These are phyloP conservation scores for Posidonia oceanica DNA, from an alignment of 116 monocot species.

Conservation along the genomic window DNA sequence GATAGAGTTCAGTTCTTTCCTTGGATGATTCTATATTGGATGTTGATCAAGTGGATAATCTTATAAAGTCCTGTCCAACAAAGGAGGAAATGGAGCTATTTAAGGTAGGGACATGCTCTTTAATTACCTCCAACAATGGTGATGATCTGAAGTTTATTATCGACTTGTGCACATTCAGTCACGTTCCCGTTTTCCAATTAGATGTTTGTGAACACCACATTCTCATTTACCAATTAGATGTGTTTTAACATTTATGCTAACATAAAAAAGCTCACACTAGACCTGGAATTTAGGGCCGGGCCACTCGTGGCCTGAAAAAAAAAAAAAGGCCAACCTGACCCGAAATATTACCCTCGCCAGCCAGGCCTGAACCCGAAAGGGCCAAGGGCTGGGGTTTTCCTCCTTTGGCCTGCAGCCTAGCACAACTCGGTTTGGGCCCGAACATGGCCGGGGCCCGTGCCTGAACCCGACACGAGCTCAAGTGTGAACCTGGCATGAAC, in stretches of 20 bases:
- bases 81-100: constrained; percentile 88
- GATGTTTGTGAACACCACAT: neutral
- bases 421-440: too few species aligned
- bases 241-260: neutral
- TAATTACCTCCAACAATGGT: neutral
- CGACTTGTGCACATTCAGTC: neutral
- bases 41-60: constrained; percentile 77
- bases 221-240: neutral
- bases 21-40: constrained; percentile 70
- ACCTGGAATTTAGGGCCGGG: too few species aligned
- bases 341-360: too few species aligned
- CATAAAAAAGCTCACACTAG: neutral
- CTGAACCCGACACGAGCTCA: too few species aligned
- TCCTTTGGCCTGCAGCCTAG: too few species aligned
- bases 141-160: too few species aligned
- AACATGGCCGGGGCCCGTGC: too few species aligned
- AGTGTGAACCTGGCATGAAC: too few species aligned
- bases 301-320: too few species aligned
- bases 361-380: too few species aligned
- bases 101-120: constrained; percentile 33
- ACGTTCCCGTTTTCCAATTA: neutral
- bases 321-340: too few species aligned
- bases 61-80: constrained; percentile 77
- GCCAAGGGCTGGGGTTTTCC: too few species aligned
- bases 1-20: constrained; percentile 63